A percentile compares a stretch with the other conserved stretches of the same genome.
phyloP scores from a whole-genome alignment of 2,329 filamentous ascomycete species.

The Sclerotinia glacialis region DNA sequence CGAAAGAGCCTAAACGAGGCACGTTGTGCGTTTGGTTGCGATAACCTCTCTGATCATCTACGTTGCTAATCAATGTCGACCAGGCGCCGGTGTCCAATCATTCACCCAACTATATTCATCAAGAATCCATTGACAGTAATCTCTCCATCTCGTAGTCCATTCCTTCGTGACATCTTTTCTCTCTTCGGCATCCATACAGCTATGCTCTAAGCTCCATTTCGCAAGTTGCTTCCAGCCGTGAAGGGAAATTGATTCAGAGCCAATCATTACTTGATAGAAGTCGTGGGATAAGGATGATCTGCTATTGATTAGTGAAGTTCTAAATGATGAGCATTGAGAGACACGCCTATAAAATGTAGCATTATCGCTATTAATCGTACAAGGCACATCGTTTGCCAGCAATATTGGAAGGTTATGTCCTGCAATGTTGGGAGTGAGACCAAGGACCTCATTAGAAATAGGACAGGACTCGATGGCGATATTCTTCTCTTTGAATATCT shows the following conservation, averaged over 20 bases:
- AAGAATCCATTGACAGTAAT: slow-evolving; percentile 55
- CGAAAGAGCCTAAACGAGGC: not conserved
- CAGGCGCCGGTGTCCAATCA: slow-evolving; percentile 6
- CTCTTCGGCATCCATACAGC: slow-evolving; percentile 50
- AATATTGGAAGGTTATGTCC: slow-evolving; percentile 67
- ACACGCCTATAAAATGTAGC: slow-evolving; percentile 66
- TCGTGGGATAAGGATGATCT: slow-evolving; percentile 72
- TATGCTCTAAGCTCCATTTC: slow-evolving; percentile 61
- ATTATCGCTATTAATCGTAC: slow-evolving; percentile 73
- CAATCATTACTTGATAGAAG: slow-evolving; percentile 74
- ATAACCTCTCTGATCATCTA: no score
- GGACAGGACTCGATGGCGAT: slow-evolving; percentile 75
- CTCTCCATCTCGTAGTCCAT: slow-evolving; percentile 57
- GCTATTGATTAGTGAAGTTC: slow-evolving; percentile 23
- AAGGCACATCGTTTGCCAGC: slow-evolving; percentile 69
- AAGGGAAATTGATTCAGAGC: slow-evolving; percentile 62
- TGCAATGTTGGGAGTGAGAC: slow-evolving; percentile 61
- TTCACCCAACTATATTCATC: slow-evolving; percentile 38
- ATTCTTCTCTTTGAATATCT: slow-evolving; percentile 59
- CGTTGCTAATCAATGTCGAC: slow-evolving; percentile 25
- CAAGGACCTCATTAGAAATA: slow-evolving; percentile 73
- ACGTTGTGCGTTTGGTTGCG: not conserved
- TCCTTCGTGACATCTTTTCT: slow-evolving; percentile 41
- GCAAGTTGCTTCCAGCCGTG: slow-evolving; percentile 69
- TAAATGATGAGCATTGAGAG: no score